phyloP scores from a whole-genome alignment of 148 eudicot genomes.

The Vaccinium darrowii region DNA sequence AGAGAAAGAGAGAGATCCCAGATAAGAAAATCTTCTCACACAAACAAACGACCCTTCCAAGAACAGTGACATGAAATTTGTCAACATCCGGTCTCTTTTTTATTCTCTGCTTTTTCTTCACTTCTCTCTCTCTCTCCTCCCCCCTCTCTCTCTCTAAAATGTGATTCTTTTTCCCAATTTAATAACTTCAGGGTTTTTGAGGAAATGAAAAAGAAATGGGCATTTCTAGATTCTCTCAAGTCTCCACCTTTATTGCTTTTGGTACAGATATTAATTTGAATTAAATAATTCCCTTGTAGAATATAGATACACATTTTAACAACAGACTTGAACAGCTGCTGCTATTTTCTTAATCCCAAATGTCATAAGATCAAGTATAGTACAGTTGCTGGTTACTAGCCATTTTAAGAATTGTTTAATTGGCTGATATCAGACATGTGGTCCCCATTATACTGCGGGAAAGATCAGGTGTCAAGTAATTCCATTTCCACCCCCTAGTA shows the following conservation, averaged over 20 bases:
- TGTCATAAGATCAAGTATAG: neutral
- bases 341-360: neutral
- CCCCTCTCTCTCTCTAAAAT: constrained; percentile 13
- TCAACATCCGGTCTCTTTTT: constrained; percentile 96
- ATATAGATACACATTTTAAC: neutral
- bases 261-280: constrained; percentile 28
- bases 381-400: neutral
- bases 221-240: constrained; percentile 47
- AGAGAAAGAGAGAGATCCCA: constrained; percentile 76
- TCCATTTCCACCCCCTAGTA: neutral
- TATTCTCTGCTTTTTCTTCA: constrained; percentile 56
- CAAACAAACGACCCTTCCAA: constrained; percentile 83
- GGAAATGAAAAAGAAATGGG: constrained; percentile 30
- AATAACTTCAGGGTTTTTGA: constrained; percentile 33
- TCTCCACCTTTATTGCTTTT: constrained; percentile 37
- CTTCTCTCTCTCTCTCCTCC: constrained; percentile 13
- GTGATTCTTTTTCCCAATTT: constrained; percentile 15
- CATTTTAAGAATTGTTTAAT: neutral
- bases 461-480: neutral
- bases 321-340: neutral
- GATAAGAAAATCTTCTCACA: constrained; percentile 85
- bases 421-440: neutral
- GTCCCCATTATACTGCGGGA: neutral
- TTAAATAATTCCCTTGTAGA: neutral
- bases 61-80: constrained; percentile 96